These are phyloP conservation scores for Nitzschia palea DNA, from an alignment of 108 stramenopile species.

Conservation along the genomic window DNA sequence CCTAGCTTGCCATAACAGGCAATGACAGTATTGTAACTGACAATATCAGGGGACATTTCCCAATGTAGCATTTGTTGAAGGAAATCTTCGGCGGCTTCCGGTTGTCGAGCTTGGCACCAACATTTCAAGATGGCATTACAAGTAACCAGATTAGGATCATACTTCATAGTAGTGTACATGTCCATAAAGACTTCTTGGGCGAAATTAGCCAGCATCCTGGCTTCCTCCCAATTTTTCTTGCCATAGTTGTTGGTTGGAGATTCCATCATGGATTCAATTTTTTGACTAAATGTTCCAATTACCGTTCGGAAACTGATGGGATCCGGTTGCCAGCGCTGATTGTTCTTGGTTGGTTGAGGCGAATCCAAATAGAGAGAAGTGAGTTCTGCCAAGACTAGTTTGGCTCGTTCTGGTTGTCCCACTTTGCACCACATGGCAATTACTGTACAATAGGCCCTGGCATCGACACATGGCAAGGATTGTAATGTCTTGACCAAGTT, in stretches of 20 bases:
- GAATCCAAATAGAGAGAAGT: background rate
- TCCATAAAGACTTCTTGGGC: constrained; percentile 16
- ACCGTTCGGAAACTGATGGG: constrained; percentile 23
- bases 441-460: constrained; percentile 22
- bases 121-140: constrained; percentile 36
- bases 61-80: constrained; percentile 24
- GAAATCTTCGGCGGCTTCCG: constrained; percentile 19
- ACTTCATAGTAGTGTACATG: constrained; percentile 11
- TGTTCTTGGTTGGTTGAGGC: background rate
- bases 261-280: background rate
- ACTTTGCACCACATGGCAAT: constrained; percentile 28
- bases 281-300: constrained; percentile 24
- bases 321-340: constrained; percentile 17
- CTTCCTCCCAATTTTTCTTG: background rate
- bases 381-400: constrained; percentile 6
- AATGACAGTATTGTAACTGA: constrained; percentile 32
- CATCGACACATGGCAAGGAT: background rate
- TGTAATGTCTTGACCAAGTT: background rate
- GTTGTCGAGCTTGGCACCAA: constrained; percentile 23
- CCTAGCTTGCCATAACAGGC: constrained; percentile 21
- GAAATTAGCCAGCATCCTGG: background rate
- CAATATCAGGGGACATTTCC: constrained; percentile 22
- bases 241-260: background rate
- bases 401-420: constrained; percentile 18
- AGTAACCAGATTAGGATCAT: constrained; percentile 20